Percentiles rank a stretch among this genome's conserved stretches.
Evolutionary conservation across 805 yeast genomes (phyloP).

Genomic region (Monosporozyma solicola): DNA sequence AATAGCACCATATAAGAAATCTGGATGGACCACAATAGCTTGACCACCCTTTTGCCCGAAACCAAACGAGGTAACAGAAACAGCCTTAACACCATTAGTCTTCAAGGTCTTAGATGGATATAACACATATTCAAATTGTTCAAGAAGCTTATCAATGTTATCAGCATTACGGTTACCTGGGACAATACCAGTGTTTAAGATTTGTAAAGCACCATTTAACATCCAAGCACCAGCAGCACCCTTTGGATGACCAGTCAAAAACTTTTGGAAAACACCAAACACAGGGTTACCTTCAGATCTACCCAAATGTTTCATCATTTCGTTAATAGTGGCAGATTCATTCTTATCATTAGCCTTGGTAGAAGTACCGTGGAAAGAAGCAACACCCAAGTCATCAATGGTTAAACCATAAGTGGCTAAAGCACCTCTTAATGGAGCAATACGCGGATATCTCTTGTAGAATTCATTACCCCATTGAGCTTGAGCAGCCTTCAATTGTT

Average conservation of each 20-base stretch:
- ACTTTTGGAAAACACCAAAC: constrained; percentile 97
- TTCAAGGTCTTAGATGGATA: constrained; percentile 90
- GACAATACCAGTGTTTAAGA: constrained; percentile 82
- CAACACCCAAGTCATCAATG: constrained; percentile 90
- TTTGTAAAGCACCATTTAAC: constrained; percentile 96
- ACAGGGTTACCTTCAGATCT: constrained; percentile 97
- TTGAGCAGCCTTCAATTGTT: constrained; percentile 83
- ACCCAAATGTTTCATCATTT: constrained; percentile 92
- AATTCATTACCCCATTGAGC: constrained; percentile 93
- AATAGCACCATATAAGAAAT: constrained; percentile 81
- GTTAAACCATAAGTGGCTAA: constrained; percentile 89
- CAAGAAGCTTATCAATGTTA: constrained; percentile 76
- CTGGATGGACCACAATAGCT: constrained; percentile 85
- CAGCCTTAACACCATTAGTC: constrained; percentile 97
- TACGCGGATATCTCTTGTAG: constrained; percentile 82
- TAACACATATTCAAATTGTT: constrained; percentile 78
- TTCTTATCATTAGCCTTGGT: constrained; percentile 98
- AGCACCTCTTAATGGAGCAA: constrained; percentile 95
- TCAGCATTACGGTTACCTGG: constrained; percentile 99
- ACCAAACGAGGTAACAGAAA: constrained; percentile 94
- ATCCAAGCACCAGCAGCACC: constrained; percentile 99
- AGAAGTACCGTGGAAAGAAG: constrained; percentile 99
- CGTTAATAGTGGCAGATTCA: constrained; percentile 83
- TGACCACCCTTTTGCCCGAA: constrained; percentile 99
- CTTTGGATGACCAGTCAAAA: constrained; percentile 98